Evolutionary conservation across 805 yeast genomes (phyloP).

Genomic region (Wickerhamiella occidentalis): DNA sequence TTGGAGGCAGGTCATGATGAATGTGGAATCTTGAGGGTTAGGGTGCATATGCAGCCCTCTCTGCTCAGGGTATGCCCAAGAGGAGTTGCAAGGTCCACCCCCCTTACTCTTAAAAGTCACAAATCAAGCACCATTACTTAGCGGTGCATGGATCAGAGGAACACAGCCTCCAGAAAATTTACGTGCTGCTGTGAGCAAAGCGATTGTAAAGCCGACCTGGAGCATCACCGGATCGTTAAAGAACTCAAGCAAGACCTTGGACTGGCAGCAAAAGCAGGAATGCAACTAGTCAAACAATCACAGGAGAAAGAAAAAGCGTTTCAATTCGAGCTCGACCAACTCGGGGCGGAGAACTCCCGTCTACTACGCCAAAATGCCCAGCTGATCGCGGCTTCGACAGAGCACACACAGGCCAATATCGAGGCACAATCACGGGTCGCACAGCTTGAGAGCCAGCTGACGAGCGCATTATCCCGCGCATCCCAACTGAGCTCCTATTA

Average conservation of each 20-base stretch:
- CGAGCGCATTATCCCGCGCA: constrained; percentile 7
- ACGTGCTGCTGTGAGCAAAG: constrained; percentile 7
- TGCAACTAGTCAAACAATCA: not conserved
- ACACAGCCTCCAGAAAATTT: not conserved
- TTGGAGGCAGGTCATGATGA: no score
- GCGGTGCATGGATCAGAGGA: constrained; percentile 9
- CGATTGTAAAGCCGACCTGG: not conserved
- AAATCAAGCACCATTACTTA: not conserved
- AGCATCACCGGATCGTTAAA: not conserved
- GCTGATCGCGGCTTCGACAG: not conserved
- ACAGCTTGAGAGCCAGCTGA: constrained; percentile 5
- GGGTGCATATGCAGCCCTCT: not conserved
- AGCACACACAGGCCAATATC: not conserved
- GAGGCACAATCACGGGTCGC: not conserved
- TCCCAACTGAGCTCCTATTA: constrained; percentile 3
- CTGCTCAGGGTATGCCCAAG: not conserved
- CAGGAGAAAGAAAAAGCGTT: constrained; percentile 3
- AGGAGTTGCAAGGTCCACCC: not conserved
- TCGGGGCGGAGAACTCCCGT: constrained; percentile 8
- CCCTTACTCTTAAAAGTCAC: not conserved
- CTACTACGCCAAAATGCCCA: not conserved
- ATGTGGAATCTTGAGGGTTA: not conserved
- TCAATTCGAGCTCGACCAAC: not conserved
- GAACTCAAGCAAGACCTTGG: constrained; percentile 8
- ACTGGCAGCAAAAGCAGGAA: constrained; percentile 8